phyloP scores from a whole-genome alignment of 2,329 filamentous ascomycete genomes.

The Metarhizium robertsii region DNA sequence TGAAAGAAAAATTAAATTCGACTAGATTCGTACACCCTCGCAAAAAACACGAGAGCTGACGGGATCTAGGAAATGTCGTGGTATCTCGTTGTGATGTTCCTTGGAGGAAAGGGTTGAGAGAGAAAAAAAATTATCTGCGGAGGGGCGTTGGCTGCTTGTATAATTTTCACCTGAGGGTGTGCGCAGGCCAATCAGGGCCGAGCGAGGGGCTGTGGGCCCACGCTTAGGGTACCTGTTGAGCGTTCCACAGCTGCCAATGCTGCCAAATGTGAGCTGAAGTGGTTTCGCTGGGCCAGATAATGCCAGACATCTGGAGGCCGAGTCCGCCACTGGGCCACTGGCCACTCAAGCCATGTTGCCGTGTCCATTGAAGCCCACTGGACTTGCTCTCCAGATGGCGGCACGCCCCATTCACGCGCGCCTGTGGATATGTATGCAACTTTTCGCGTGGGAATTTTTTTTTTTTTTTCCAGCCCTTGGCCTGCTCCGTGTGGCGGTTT shows the following conservation, averaged over 20 bases:
- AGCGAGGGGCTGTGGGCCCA: slow-evolving; percentile 6
- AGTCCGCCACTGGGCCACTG: background rate
- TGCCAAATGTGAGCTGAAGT: background rate
- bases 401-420: background rate
- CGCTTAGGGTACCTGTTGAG: slow-evolving; percentile 14
- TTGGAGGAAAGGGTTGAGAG: slow-evolving; percentile 18
- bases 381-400: background rate
- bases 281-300: background rate
- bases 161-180: slow-evolving; percentile 18
- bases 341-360: too few relatives aligned
- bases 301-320: too few relatives aligned
- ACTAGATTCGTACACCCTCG: slow-evolving; percentile 42
- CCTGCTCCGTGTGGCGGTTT: too few relatives aligned
- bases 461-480: too few relatives aligned
- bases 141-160: slow-evolving; percentile 28
- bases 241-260: slow-evolving; percentile 2
- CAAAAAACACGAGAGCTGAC: slow-evolving; percentile 28
- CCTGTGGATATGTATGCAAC: background rate
- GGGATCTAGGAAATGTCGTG: slow-evolving; percentile 30
- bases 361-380: too few relatives aligned
- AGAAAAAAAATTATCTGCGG: slow-evolving; percentile 28
- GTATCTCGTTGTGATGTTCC: slow-evolving; percentile 22
- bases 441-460: background rate
- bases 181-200: slow-evolving; percentile 11
- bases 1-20: slow-evolving; percentile 20